Evolutionary conservation across 306 rosid genomes (phyloP).

Genomic region (Arachis stenosperma): DNA sequence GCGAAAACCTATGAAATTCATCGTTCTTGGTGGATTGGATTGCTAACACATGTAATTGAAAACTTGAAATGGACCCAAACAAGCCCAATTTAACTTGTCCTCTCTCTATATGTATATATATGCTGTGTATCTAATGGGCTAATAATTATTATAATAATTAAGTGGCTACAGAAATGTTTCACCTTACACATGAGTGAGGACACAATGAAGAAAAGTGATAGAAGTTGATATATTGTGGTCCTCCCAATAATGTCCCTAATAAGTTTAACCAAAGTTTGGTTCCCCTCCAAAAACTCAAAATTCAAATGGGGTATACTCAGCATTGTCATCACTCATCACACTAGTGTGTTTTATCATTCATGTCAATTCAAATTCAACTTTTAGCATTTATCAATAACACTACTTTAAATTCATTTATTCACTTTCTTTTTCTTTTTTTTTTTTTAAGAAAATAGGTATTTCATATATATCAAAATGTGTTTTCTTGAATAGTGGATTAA

Average conservation of each 20-base stretch:
- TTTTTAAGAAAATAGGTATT: no score
- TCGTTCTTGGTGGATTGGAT: background rate
- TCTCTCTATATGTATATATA: no score
- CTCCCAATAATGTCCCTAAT: conserved; percentile 43
- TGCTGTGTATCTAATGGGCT: background rate
- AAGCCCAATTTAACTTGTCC: conserved; percentile 12
- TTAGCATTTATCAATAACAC: background rate
- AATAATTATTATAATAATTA: background rate
- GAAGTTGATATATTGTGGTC: conserved; percentile 52
- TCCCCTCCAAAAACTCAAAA: conserved; percentile 9
- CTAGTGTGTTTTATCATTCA: background rate
- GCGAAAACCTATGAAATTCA: background rate
- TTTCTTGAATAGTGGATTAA: no score
- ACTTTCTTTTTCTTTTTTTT: no score
- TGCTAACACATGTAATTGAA: no score
- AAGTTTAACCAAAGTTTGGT: conserved; percentile 32
- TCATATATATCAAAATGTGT: no score
- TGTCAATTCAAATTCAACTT: background rate
- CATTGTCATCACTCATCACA: conserved; percentile 25
- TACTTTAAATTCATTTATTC: no score
- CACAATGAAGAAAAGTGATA: conserved; percentile 33
- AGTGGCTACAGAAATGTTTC: conserved; percentile 25
- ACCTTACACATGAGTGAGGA: conserved; percentile 12
- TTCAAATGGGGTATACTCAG: conserved; percentile 2
- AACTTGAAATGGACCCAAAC: background rate